phyloP scores from a whole-genome alignment of 2,329 filamentous ascomycete species.

The Epichloe typhina region DNA sequence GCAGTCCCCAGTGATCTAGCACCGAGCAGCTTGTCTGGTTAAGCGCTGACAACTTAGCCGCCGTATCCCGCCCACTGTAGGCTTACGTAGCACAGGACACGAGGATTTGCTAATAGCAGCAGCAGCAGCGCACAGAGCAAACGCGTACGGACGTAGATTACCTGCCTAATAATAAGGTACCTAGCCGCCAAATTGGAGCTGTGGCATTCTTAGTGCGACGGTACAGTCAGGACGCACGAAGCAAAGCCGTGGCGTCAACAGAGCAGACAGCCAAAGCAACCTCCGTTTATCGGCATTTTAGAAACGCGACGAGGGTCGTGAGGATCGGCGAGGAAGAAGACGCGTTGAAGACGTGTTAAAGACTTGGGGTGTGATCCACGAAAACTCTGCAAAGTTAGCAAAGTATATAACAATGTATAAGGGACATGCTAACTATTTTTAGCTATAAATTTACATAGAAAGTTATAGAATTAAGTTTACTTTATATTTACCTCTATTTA shows the following conservation, averaged over 20 bases:
- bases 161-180: neutral
- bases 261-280: neutral
- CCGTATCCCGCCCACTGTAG: neutral
- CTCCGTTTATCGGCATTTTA: neutral
- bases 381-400: too few relatives aligned
- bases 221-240: neutral
- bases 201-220: neutral
- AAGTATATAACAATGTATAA: too few relatives aligned
- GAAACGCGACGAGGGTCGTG: neutral
- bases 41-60: conserved; percentile 1
- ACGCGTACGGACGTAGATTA: too few relatives aligned
- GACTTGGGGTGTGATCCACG: too few relatives aligned
- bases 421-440: too few relatives aligned
- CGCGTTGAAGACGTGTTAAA: neutral
- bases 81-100: neutral
- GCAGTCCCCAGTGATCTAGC: too few relatives aligned
- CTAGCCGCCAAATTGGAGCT: conserved; percentile 3
- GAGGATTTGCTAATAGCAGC: neutral
- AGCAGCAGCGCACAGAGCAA: neutral
- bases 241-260: neutral
- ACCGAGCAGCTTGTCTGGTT: neutral
- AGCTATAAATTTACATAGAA: too few relatives aligned
- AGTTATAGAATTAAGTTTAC: too few relatives aligned
- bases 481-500: too few relatives aligned
- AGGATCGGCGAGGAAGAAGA: neutral